These are phyloP conservation scores for Phenoliferia sp. DNA, from an alignment of 1,284 basidiomycete genomes.

Conservation along the genomic window DNA sequence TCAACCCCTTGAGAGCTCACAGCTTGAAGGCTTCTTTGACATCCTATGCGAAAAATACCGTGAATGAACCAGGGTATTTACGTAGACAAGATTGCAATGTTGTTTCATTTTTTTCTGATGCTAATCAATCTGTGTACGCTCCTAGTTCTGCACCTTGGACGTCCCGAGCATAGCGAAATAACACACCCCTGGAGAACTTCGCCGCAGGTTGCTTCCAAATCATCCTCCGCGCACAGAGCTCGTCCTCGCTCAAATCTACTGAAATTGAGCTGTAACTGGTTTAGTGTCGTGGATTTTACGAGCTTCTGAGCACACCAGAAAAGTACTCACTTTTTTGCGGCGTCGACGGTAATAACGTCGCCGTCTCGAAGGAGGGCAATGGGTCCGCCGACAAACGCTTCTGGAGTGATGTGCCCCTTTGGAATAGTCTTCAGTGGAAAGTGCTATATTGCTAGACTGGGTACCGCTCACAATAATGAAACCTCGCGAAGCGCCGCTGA, in stretches of 20 bases:
- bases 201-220: not conserved
- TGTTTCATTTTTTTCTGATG: too few relatives aligned
- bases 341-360: constrained; percentile 43
- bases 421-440: not conserved
- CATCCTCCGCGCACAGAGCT: constrained; percentile 39
- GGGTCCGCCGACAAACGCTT: constrained; percentile 43
- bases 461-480: constrained; percentile 37
- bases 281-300: too few relatives aligned
- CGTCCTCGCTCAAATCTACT: too few relatives aligned
- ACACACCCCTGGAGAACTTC: constrained; percentile 27
- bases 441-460: not conserved
- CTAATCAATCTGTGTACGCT: constrained; percentile 12
- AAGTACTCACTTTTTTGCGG: constrained; percentile 39
- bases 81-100: too few relatives aligned
- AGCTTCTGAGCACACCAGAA: too few relatives aligned
- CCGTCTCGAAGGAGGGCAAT: constrained; percentile 43
- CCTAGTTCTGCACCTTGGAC: constrained; percentile 5
- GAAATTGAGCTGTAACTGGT: too few relatives aligned
- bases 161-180: constrained; percentile 27
- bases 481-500: constrained; percentile 62
- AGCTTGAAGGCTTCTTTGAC: not conserved
- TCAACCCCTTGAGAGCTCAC: not conserved
- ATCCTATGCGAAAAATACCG: not conserved
- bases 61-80: too few relatives aligned
- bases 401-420: constrained; percentile 24